phyloP scores from a whole-genome alignment of 192 early-diverging fungal genomes.

The Chytriomyces hyalinus region DNA sequence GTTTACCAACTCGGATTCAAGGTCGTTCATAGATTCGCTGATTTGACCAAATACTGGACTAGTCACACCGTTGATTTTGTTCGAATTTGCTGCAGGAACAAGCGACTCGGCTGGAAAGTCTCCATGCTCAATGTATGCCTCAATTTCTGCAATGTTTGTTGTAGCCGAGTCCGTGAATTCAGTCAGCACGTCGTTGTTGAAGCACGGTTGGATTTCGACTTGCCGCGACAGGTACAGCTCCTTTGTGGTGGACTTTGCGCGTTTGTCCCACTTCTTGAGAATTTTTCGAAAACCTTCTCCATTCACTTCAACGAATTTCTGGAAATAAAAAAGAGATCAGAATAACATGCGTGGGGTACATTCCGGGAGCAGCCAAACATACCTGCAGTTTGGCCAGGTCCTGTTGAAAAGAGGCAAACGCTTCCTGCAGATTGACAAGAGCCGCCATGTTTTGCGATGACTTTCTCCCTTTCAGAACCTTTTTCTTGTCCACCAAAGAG shows the following conservation, averaged over 20 bases:
- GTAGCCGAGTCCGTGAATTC: conserved; percentile 87
- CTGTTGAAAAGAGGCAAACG: conserved; percentile 87
- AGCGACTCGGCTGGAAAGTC: neutral
- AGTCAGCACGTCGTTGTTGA: conserved; percentile 90
- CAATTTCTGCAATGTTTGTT: conserved; percentile 77
- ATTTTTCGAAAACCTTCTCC: conserved; percentile 97
- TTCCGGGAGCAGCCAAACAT: conserved; percentile 26
- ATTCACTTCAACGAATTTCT: conserved; percentile 98
- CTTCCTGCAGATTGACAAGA: conserved; percentile 81
- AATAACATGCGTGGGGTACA: neutral
- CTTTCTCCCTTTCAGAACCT: conserved; percentile 33
- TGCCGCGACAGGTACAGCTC: conserved; percentile 97
- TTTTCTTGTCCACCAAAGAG: conserved; percentile 61
- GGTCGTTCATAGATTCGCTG: conserved; percentile 38
- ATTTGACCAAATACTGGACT: conserved; percentile 26
- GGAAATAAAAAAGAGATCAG: neutral
- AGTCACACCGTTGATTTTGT: neutral
- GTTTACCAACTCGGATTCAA: conserved; percentile 42
- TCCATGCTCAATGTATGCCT: conserved; percentile 41
- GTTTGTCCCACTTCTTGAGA: conserved; percentile 99
- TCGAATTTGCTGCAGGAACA: neutral
- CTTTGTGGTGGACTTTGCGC: conserved; percentile 95
- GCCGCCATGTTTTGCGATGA: conserved; percentile 60
- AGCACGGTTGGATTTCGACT: conserved; percentile 96
- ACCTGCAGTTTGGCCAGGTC: conserved; percentile 96